Conservation (phyloP, 2,329 filamentous ascomycete genomes). For the Botrytis elliptica region DNA sequence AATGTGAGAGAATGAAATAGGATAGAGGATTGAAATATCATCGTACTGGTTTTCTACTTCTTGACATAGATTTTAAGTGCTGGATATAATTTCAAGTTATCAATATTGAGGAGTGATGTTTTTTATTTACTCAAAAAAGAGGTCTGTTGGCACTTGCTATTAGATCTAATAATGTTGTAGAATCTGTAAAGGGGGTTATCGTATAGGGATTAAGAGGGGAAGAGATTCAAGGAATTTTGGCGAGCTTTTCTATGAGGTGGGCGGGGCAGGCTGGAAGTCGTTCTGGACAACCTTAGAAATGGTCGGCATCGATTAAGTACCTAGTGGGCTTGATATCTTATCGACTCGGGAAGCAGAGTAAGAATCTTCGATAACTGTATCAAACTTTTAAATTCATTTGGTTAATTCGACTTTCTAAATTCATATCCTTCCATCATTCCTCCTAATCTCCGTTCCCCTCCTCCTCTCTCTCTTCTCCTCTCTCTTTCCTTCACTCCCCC, state of each 20-base stretch:
- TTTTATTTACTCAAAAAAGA: too few species aligned
- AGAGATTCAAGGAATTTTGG: background rate
- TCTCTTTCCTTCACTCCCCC: background rate
- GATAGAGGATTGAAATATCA: too few species aligned
- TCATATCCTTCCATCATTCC: background rate
- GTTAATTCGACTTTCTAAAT: background rate
- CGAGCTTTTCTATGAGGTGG: background rate
- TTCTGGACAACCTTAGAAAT: background rate
- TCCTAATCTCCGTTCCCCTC: background rate
- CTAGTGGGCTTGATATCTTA: too few species aligned
- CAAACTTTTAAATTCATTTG: background rate
- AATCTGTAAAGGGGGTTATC: background rate
- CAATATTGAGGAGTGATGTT: rapidly evolving
- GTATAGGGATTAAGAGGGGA: background rate
- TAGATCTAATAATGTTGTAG: background rate
- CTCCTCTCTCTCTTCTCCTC: background rate
- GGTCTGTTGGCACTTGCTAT: too few species aligned
- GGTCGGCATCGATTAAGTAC: too few species aligned
- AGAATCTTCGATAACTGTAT: background rate
- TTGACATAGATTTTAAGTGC: too few species aligned
- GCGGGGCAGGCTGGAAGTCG: rapidly evolving
- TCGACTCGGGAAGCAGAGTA: background rate
- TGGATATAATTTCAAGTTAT: too few species aligned
- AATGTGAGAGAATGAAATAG: too few species aligned
- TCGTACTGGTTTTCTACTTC: rapidly evolving